Base-by-base conservation (phyloP, 495 filamentous ascomycete species). In the Neurospora sp. region DNA sequence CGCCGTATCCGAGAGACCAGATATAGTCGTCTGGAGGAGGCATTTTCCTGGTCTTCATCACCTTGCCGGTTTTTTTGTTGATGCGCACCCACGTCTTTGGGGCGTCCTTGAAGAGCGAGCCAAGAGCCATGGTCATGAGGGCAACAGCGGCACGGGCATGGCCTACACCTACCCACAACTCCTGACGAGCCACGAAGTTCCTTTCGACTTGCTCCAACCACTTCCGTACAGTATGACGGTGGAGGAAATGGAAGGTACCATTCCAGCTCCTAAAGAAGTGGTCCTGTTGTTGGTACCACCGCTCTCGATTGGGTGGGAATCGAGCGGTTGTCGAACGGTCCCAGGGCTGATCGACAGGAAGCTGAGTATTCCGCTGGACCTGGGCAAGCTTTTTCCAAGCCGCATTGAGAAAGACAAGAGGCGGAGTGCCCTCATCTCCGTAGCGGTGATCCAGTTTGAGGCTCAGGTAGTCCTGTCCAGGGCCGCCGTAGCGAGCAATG, bases 51-150 rank as follows among this genome's bases (percentile, higher is more conserved):
- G 65, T 69, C 1, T 59, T 38, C 53, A 45, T 70, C 14, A 9
- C 22, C 18, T 42, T 53, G 69, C 27, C 27, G 31, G 27, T 53
- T 31, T 44, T n/a, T 70, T 31, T 44, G 39, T 39, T 70, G 1
- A 31, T 22, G 18, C 27, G 35, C 18, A 39, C 39, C 37, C 39
- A 31, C 22, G 37, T n/a, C 37, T 20, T 45, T 59, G 39, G 20
- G 9, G 22, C 7, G 61, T 74, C 68, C 37, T 47, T 68, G 59
- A 71, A 74, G 42, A 77, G 42, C 1, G 74, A 71, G 9, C 77
- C 76, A 16, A 79, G 70, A 10, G 77, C 74, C 72, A 80, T 74
- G 37, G 74, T 75, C 73, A 76, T 75, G 18, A 80, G 53, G 1
- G 74, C 76, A 35, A 78, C 69, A 27, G 77, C 68, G n/a, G 77